phyloP scores from a whole-genome alignment of 257 asterid genomes.

The Cinchona pubescens region DNA sequence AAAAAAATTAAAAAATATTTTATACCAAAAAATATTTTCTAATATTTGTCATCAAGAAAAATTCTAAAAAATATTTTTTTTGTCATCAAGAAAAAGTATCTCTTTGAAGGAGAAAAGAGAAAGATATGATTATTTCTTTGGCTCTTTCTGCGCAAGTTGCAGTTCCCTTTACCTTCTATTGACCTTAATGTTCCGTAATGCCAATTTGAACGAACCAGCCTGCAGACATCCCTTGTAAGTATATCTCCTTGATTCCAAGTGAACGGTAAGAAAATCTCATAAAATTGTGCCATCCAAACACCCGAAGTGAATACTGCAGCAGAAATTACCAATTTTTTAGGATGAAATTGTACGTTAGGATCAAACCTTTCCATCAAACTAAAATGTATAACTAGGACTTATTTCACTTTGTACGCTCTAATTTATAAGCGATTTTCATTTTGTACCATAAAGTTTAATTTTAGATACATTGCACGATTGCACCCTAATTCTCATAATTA shows the following conservation, averaged over 20 bases:
- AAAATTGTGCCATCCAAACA: not conserved
- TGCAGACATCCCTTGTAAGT: not conserved
- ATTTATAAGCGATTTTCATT: too few species aligned
- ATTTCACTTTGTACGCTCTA: too few species aligned
- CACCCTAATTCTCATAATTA: too few species aligned
- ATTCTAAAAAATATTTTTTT: too few species aligned
- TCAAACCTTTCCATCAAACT: not conserved
- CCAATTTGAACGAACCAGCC: not conserved
- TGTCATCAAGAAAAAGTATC: too few species aligned
- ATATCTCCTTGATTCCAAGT: not conserved
- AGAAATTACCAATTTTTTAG: too few species aligned
- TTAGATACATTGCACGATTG: too few species aligned
- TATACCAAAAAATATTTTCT: too few species aligned
- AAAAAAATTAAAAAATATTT: too few species aligned
- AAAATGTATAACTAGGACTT: not conserved
- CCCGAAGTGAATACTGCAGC: not conserved
- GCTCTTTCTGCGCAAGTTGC: not conserved
- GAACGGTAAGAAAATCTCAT: not conserved
- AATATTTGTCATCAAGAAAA: too few species aligned
- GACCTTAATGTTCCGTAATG: not conserved
- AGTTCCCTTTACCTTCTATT: not conserved
- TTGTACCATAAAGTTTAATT: too few species aligned
- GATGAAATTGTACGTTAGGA: not conserved
- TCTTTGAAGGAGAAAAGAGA: not conserved
- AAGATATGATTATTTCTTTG: not conserved